These are phyloP conservation scores for Echites panduratus DNA, from an alignment of 257 asterid genomes.

Conservation along the genomic window DNA sequence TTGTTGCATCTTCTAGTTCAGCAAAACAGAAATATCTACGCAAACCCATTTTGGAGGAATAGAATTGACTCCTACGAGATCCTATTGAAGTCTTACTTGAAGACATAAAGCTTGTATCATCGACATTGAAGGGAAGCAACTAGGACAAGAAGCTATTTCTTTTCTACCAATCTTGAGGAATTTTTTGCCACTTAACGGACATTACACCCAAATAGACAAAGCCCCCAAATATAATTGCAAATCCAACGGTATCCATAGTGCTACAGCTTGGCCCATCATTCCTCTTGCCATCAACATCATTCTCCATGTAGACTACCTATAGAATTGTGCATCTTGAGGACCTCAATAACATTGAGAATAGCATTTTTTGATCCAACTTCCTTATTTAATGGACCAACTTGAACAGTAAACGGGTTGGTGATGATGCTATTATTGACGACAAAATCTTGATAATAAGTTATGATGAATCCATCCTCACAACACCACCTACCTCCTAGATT, in stretches of 20 bases:
- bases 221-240: constrained; percentile 94
- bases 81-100: too few species aligned
- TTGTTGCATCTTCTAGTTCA: constrained; percentile 66
- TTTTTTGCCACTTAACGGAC: constrained; percentile 88
- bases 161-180: constrained; percentile 86
- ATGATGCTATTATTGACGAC: constrained; percentile 31
- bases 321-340: constrained; percentile 37
- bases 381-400: constrained; percentile 34
- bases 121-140: constrained; percentile 64
- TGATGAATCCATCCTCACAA: too few species aligned
- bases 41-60: constrained; percentile 38
- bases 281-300: constrained; percentile 28
- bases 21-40: constrained; percentile 44
- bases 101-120: constrained; percentile 46
- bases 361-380: constrained; percentile 35
- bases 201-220: constrained; percentile 80
- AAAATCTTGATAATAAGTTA: constrained; percentile 39
- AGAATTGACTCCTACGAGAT: constrained; percentile 46
- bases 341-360: constrained; percentile 39
- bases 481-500: too few species aligned
- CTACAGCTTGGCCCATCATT: constrained; percentile 26
- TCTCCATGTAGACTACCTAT: constrained; percentile 41
- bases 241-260: constrained; percentile 77
- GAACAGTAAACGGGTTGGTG: constrained; percentile 26
- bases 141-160: constrained; percentile 81